These are phyloP conservation scores for Cladosporium sp. DNA, from an alignment of 2,329 filamentous ascomycete genomes.

Conservation along the genomic window DNA sequence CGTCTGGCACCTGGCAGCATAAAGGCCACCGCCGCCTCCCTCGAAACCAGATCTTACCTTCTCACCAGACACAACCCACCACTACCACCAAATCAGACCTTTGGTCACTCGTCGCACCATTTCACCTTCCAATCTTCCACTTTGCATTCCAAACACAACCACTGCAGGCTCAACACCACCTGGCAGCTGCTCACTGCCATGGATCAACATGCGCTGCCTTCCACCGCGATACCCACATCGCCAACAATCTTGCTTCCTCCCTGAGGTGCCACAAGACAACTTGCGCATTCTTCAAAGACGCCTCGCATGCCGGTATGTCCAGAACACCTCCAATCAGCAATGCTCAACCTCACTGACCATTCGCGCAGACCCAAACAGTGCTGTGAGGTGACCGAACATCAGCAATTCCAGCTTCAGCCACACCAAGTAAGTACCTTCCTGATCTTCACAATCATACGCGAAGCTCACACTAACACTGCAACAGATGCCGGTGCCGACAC, in stretches of 20 bases:
- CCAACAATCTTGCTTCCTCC: slow-evolving; percentile 39
- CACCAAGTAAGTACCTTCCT: slow-evolving; percentile 32
- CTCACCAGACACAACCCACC: no score
- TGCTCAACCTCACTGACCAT: slow-evolving; percentile 39
- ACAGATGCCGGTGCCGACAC: not conserved
- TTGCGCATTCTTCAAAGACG: slow-evolving; percentile 50
- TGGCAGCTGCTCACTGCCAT: no score
- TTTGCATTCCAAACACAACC: no score
- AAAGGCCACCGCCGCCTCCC: no score
- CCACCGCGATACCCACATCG: slow-evolving; percentile 34
- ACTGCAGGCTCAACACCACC: no score
- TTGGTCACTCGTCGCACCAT: no score
- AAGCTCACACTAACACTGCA: not conserved
- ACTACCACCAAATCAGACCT: no score
- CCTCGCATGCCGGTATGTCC: slow-evolving; percentile 47
- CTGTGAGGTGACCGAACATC: slow-evolving; percentile 46
- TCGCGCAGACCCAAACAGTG: slow-evolving; percentile 54
- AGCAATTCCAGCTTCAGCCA: slow-evolving; percentile 52
- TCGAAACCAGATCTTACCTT: no score
- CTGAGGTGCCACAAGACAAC: slow-evolving; percentile 41
- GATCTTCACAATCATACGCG: not conserved
- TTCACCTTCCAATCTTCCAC: no score
- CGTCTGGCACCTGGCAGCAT: no score
- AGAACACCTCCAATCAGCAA: slow-evolving; percentile 31
- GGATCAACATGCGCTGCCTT: slow-evolving; percentile 43